Base-by-base conservation (phyloP, 495 filamentous ascomycete species). In the Pseudomonodictys pantanalensis region DNA sequence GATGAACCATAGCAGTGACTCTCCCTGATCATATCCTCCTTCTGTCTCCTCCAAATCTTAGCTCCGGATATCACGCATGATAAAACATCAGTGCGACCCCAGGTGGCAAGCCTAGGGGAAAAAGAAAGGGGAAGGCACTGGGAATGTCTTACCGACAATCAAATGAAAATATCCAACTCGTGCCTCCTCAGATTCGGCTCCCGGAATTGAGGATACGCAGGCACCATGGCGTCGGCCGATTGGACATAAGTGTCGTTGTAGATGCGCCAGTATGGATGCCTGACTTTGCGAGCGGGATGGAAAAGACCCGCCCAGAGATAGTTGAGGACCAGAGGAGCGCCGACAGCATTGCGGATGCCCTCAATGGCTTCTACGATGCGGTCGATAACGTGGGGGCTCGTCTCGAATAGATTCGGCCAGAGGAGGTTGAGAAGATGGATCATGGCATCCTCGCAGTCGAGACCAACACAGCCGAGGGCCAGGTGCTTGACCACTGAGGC, bases 371-470 rank as follows among this genome's bases (percentile, higher is more conserved):
- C 95, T 50, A 97, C 86, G 55, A 99, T 91, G 10, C 95, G 84
- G 72, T 99, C 95, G 64, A 99, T 99, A 60, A 99, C 95, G 79
- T 99, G 95, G 8, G 95, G 95, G 60, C 86, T 91, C 1, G 95
- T 99, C 76, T 99, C 95, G 76, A 97, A 99, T 65, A 99, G 81
- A 70, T 99, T 99, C 15, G 95, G 95, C 73, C 90, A 96, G 10
- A 97, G 82, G 12, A 99, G 78, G 72, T 97, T 97, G 55, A 99
- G 86, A 10, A 99, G 81, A 78, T 99, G 95, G 44, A 97, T 78
- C 91, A 97, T 97, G 24, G 93, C 93, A 72, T 99, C 95, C 75
- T 99, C 95, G 72, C 91, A 96, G n/a, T 93, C 95, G 20, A 99
- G 78, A 26, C 95, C 95, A 47, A 97, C 92, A 18, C 97, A 91